A percentile compares a stretch with the other conserved stretches of the same genome.
Conservation (phyloP, 371 early-diverging fungal species). For the Conidiobolus incongruus region DNA sequence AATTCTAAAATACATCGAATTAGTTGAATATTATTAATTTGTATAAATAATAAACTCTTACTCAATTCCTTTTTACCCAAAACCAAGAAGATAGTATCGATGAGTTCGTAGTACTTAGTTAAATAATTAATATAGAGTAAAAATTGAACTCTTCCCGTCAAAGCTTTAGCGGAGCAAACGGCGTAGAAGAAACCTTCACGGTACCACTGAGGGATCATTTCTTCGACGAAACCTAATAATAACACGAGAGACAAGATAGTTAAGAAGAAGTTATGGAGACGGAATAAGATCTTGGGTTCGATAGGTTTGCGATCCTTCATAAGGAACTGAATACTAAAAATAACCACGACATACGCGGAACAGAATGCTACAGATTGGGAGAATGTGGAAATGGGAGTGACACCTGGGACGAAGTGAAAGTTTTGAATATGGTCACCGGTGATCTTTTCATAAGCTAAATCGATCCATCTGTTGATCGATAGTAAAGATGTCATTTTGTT, state of each 20-base stretch:
- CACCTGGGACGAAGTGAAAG: too few relatives aligned
- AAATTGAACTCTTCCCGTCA: conserved; percentile 25
- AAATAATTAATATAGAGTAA: conserved; percentile 47
- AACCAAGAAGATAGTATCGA: conserved; percentile 41
- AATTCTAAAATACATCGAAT: too few relatives aligned
- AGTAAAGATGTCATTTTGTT: too few relatives aligned
- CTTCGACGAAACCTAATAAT: too few relatives aligned
- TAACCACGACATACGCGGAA: conserved; percentile 44
- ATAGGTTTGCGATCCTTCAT: conserved; percentile 37
- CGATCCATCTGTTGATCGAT: too few relatives aligned
- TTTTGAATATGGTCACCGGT: too few relatives aligned
- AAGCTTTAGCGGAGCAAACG: conserved; percentile 24
- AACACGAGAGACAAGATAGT: conserved; percentile 40
- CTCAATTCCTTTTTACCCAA: conserved; percentile 36
- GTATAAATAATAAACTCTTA: conserved; percentile 5
- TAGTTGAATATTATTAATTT: too few relatives aligned
- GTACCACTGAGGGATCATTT: conserved; percentile 27
- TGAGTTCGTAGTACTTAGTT: conserved; percentile 43
- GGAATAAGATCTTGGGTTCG: conserved; percentile 32
- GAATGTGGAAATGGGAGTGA: too few relatives aligned
- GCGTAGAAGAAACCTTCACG: conserved; percentile 7
- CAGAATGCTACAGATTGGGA: too few relatives aligned
- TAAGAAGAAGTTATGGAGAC: conserved; percentile 49
- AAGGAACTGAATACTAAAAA: conserved; percentile 44
- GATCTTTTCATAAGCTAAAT: too few relatives aligned